These are phyloP conservation scores for Candida easanensis DNA, from an alignment of 805 yeast genomes.

Conservation along the genomic window DNA sequence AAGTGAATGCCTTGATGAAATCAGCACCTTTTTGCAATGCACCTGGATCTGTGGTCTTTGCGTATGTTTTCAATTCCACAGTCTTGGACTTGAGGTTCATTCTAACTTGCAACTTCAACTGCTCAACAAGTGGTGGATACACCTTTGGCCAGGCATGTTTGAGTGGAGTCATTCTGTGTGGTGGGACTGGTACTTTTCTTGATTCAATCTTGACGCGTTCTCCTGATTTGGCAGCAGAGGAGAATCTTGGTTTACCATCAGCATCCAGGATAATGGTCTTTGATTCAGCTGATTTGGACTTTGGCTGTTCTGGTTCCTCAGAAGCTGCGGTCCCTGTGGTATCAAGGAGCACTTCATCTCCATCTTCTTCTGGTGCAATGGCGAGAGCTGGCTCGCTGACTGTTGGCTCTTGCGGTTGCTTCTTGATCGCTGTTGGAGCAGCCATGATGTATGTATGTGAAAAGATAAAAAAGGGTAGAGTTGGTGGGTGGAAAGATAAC, in stretches of 20 bases:
- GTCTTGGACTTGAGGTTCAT: constrained; percentile 88
- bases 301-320: constrained; percentile 16
- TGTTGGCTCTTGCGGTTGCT: constrained; percentile 2
- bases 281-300: constrained; percentile 23
- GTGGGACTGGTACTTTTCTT: constrained; percentile 91
- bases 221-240: constrained; percentile 59
- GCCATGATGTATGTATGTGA: constrained; percentile 33
- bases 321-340: constrained; percentile 30
- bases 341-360: constrained; percentile 37
- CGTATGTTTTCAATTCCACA: constrained; percentile 81
- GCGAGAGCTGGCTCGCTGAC: constrained; percentile 6
- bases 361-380: constrained; percentile 25
- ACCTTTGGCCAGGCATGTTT: constrained; percentile 89
- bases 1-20: constrained; percentile 89
- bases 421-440: constrained; percentile 42
- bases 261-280: constrained; percentile 54
- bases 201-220: constrained; percentile 76
- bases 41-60: constrained; percentile 83
- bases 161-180: constrained; percentile 94
- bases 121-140: constrained; percentile 94
- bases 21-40: constrained; percentile 98
- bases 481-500: background rate
- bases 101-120: constrained; percentile 89
- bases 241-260: constrained; percentile 83
- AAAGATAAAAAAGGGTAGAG: background rate